phyloP scores from a whole-genome alignment of 768 basidiomycete species.

The Russula griseocarnosa region DNA sequence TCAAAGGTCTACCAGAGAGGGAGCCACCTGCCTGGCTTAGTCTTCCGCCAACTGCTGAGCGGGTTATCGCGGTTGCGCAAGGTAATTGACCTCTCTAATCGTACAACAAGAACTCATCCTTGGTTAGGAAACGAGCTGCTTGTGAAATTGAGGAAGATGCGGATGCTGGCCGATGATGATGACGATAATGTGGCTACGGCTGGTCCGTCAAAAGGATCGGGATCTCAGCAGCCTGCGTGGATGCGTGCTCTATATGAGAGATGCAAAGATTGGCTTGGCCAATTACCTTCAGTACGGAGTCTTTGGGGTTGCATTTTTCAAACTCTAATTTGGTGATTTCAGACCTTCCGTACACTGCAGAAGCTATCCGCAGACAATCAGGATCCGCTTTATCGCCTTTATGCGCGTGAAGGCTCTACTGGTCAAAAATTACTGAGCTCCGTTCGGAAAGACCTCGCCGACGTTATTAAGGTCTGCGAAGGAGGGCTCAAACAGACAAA shows the following conservation, averaged over 20 bases:
- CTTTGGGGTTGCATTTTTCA: background rate
- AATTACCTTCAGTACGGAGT: slow-evolving; percentile 64
- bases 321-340: slow-evolving; percentile 24
- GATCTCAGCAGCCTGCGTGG: slow-evolving; percentile 86
- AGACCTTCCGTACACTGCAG: slow-evolving; percentile 63
- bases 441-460: slow-evolving; percentile 75
- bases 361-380: slow-evolving; percentile 66
- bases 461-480: slow-evolving; percentile 79
- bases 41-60: slow-evolving; percentile 87
- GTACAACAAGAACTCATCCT: slow-evolving; percentile 10
- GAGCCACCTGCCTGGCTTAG: slow-evolving; percentile 95
- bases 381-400: slow-evolving; percentile 86
- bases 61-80: slow-evolving; percentile 86
- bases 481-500: slow-evolving; percentile 94
- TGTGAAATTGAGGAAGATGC: slow-evolving; percentile 88
- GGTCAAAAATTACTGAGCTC: slow-evolving; percentile 73
- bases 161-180: slow-evolving; percentile 81
- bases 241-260: slow-evolving; percentile 83
- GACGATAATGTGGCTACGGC: slow-evolving; percentile 52
- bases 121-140: slow-evolving; percentile 72
- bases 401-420: slow-evolving; percentile 80
- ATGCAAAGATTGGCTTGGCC: slow-evolving; percentile 77
- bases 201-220: slow-evolving; percentile 58
- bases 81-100: slow-evolving; percentile 45
- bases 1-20: slow-evolving; percentile 80